phyloP scores from a whole-genome alignment of 352 stramenopile species.

The Globisporangium echinulatum region DNA sequence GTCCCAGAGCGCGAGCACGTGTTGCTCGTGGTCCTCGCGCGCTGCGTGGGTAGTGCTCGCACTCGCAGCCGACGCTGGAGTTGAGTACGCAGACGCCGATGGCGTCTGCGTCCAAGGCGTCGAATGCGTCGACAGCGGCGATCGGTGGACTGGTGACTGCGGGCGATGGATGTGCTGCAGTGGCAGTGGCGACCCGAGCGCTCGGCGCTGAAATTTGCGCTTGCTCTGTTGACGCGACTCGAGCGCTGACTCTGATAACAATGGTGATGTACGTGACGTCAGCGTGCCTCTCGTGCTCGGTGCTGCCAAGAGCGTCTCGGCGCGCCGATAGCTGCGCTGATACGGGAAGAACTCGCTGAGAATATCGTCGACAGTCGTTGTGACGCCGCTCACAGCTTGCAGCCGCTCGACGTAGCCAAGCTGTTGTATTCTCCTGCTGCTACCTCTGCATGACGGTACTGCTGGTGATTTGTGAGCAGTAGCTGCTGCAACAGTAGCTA shows the following conservation, averaged over 20 bases:
- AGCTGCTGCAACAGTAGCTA: neutral
- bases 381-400: constrained; percentile 11
- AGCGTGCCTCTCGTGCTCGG: neutral
- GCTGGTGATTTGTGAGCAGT: neutral
- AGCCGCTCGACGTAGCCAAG: constrained; percentile 16
- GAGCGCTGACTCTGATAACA: constrained; percentile 4
- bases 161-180: neutral
- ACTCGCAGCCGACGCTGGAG: no score
- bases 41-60: neutral
- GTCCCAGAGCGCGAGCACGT: constrained; percentile 41
- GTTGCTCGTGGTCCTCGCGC: constrained; percentile 4
- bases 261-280: constrained; percentile 1
- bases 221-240: neutral
- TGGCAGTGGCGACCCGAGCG: neutral
- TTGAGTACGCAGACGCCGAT: neutral
- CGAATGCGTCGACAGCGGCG: constrained; percentile 1
- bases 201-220: neutral
- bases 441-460: no score
- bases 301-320: constrained; percentile 6
- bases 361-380: constrained; percentile 25
- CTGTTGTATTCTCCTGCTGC: constrained; percentile 1
- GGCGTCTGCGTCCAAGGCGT: neutral
- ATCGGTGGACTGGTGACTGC: constrained; percentile 1
- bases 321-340: constrained; percentile 21
- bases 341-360: constrained; percentile 28